These are phyloP conservation scores for Solanum chaucha DNA, from an alignment of 257 asterid species.

Conservation along the genomic window DNA sequence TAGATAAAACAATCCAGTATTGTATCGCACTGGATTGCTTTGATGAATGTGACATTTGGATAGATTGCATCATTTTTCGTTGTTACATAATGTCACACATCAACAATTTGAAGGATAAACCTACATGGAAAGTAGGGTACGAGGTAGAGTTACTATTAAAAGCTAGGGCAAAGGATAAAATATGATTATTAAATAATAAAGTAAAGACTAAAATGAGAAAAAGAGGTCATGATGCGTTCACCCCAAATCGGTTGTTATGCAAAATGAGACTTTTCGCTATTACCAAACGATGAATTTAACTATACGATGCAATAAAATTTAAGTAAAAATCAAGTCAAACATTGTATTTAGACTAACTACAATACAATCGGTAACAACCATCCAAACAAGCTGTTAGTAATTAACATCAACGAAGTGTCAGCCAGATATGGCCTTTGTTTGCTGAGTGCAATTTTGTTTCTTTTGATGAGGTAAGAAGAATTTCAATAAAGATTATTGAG, in stretches of 20 bases:
- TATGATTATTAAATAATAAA: background rate
- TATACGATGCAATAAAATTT: background rate
- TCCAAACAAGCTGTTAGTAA: background rate
- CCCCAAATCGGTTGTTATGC: background rate
- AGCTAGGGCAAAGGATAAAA: background rate
- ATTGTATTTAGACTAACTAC: background rate
- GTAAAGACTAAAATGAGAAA: background rate
- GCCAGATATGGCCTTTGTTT: background rate
- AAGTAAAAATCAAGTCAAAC: background rate
- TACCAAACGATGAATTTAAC: background rate
- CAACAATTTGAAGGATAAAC: background rate
- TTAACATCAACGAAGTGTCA: background rate
- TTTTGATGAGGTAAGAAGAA: background rate
- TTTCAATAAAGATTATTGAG: background rate
- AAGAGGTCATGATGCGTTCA: background rate
- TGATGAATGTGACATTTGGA: background rate
- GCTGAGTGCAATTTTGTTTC: background rate
- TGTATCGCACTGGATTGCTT: background rate
- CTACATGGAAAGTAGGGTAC: background rate
- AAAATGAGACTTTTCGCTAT: background rate
- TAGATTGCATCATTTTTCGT: background rate
- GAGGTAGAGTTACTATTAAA: background rate
- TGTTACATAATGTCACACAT: background rate
- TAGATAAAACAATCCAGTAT: background rate
- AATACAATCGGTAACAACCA: background rate